Base-by-base conservation (phyloP, 1,284 basidiomycete species). In the Sanghuangporus baumii region DNA sequence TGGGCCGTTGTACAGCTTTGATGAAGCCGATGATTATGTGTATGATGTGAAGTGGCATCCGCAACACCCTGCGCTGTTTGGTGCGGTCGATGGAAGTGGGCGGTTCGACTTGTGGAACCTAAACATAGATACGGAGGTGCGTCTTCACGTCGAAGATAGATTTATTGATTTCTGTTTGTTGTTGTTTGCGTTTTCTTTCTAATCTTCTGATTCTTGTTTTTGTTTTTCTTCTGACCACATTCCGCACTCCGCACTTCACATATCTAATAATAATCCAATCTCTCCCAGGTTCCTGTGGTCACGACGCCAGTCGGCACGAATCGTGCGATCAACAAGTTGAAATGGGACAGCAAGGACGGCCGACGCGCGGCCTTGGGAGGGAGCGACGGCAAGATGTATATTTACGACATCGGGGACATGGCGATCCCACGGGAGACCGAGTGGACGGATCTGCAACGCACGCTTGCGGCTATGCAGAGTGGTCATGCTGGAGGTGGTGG, bases 31-130 rank as follows among this genome's bases (percentile, higher is more conserved):
- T 73, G 96, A 99, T 73, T 98, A 98, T 72, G 94, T 99, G n/a
- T 98, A 97, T 75, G 96, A 98, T 75, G 95, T 95, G 56, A 91
- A 89, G 72, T 99, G 97, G 97, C 96, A 98, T 73, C 94, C 96
- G 1, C 79, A 85, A 31, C 96, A 99, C 74, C 97, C 97, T 3
- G 94, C 95, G 0, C 66, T 97, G 50, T 99, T 99, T 73, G 96
- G 91, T 14, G 88, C 87, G 3, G 97, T 94, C 1, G 96, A 99
- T 73, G 97, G 95, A 0, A 89, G 90, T 1, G 97, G 96, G 38
- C 90, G 89, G 71, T 95, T 99, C 74, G 94, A 98, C 72, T 71
- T 99, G 54, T 99, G 95, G 94, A 97, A 99, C 74, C 75, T 99
- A 71, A 98, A 98, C 73, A 75, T 82, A 20, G 96, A 98, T 71